Percentiles rank a stretch among this genome's conserved stretches.
These are phyloP conservation scores for Dujonia santamariae DNA, from an alignment of 1,139 yeast species.

Conservation along the genomic window DNA sequence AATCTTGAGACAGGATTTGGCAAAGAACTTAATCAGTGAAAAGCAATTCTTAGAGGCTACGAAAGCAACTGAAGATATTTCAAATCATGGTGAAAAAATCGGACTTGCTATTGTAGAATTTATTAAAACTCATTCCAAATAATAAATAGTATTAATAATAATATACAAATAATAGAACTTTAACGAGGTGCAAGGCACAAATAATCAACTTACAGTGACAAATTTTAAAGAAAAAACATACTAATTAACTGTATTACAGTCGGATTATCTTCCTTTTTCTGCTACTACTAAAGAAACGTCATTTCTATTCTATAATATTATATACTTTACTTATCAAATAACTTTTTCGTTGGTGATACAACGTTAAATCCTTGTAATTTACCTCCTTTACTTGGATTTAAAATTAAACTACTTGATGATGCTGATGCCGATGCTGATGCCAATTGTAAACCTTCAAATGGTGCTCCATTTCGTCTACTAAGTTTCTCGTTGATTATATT, in stretches of 20 bases:
- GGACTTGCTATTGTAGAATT: conserved; percentile 32
- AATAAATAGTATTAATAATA: too few species aligned
- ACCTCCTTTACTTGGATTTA: conserved; percentile 29
- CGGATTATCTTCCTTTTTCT: too few species aligned
- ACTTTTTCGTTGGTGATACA: conserved; percentile 35
- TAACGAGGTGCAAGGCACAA: too few species aligned
- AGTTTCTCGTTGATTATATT: conserved; percentile 27
- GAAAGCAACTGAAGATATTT: conserved; percentile 26
- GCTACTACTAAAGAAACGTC: conserved; percentile 1
- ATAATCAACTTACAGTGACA: too few species aligned
- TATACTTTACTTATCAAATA: conserved; percentile 18
- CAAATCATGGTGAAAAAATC: conserved; percentile 34
- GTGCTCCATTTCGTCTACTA: conserved; percentile 2
- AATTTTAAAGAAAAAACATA: too few species aligned
- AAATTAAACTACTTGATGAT: conserved; percentile 5
- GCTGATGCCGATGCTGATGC: not conserved
- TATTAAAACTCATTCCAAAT: conserved; percentile 11
- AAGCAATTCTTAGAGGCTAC: conserved; percentile 23
- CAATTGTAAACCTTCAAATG: not conserved
- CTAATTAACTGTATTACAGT: too few species aligned
- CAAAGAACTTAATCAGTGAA: conserved; percentile 15
- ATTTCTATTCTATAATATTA: not conserved
- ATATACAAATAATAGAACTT: too few species aligned
- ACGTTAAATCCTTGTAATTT: conserved; percentile 42
- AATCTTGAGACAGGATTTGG: conserved; percentile 20